A percentile compares a stretch with the other conserved stretches of the same genome.
Evolutionary conservation across 192 early-diverging fungal species (phyloP).

Genomic region (Phlyctochytrium bullatum): DNA sequence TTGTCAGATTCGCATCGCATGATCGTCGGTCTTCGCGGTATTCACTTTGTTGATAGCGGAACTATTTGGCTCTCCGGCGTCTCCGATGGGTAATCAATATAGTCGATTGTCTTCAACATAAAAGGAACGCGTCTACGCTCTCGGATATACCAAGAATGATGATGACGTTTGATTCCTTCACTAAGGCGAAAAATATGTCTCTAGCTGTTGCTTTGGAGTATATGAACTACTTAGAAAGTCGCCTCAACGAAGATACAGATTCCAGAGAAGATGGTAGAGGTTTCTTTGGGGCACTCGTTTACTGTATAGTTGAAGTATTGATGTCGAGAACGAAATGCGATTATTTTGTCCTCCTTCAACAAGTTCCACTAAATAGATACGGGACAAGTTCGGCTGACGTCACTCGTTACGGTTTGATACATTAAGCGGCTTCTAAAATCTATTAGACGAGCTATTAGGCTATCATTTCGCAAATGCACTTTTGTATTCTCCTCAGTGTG

Average conservation of each 20-base stretch:
- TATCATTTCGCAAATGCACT: neutral
- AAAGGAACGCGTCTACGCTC: neutral
- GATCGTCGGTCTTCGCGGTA: neutral
- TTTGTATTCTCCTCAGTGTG: neutral
- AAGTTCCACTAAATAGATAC: neutral
- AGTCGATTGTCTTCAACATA: neutral
- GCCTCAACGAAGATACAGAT: neutral
- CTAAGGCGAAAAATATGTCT: neutral
- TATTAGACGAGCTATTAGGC: neutral
- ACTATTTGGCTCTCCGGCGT: neutral
- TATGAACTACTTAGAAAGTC: neutral
- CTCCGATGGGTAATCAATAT: slow-evolving; percentile 5
- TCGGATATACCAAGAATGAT: neutral
- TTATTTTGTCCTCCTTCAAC: slow-evolving; percentile 10
- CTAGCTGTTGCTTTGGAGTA: neutral
- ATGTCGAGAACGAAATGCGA: slow-evolving; percentile 11
- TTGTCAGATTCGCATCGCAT: neutral
- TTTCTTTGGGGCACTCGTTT: neutral
- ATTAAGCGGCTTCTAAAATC: no score
- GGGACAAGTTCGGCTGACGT: no score
- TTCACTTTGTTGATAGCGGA: neutral
- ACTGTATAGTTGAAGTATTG: neutral
- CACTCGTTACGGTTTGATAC: no score
- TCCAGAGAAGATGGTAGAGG: neutral
- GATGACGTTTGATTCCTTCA: neutral